phyloP scores from a whole-genome alignment of 495 filamentous ascomycete species.

The Penicillium arizonense region DNA sequence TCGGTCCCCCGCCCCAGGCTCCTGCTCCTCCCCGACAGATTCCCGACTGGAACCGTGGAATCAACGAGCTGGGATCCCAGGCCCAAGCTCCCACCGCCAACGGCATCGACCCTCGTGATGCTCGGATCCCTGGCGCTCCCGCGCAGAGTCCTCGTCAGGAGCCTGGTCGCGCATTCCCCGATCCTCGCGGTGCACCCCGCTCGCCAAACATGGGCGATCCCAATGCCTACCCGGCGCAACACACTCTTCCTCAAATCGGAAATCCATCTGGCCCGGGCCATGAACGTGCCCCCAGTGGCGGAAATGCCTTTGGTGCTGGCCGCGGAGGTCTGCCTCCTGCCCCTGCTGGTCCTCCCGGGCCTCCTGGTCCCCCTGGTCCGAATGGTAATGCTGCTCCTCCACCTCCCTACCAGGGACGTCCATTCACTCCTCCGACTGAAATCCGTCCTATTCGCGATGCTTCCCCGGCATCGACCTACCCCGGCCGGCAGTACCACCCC shows the following conservation, averaged over 20 bases:
- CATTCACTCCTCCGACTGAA: constrained; percentile 76
- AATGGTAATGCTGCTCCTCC: constrained; percentile 49
- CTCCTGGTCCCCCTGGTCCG: constrained; percentile 52
- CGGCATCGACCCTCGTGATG: constrained; percentile 76
- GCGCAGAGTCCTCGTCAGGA: constrained; percentile 71
- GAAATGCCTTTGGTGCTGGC: constrained; percentile 33
- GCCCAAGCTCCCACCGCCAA: constrained; percentile 66
- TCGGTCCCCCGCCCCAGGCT: constrained; percentile 59
- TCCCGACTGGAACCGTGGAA: constrained; percentile 72
- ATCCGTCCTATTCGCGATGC: constrained; percentile 85
- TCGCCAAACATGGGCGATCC: constrained; percentile 64
- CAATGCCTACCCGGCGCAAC: constrained; percentile 59
- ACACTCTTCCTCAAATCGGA: constrained; percentile 60
- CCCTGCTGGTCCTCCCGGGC: constrained; percentile 17
- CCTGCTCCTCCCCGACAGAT: constrained; percentile 59
- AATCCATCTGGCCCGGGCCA: constrained; percentile 51
- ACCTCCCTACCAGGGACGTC: constrained; percentile 55
- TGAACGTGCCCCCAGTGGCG: constrained; percentile 57
- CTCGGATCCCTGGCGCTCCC: constrained; percentile 61
- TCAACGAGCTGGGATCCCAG: constrained; percentile 70
- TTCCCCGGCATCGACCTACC: constrained; percentile 79
- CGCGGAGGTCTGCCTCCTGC: constrained; percentile 14
- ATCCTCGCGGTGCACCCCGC: constrained; percentile 63
- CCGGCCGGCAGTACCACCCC: constrained; percentile 74
- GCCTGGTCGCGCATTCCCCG: constrained; percentile 68